Evolutionary conservation across 768 basidiomycete genomes (phyloP).

Genomic region (Rhodotorula paludigena): DNA sequence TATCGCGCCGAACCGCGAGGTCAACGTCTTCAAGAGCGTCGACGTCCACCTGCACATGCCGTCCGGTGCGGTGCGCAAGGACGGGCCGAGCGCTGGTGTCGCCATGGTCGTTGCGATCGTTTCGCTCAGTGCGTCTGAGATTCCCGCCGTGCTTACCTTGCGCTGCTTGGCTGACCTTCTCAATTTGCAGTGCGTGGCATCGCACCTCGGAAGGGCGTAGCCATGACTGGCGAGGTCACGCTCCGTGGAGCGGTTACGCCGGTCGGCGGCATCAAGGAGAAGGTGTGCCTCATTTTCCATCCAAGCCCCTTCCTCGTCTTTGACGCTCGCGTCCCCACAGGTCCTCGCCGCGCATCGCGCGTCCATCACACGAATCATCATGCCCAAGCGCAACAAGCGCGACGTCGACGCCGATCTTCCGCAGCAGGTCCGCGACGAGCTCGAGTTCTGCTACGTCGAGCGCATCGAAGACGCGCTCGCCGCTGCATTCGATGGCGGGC

Average conservation of each 20-base stretch:
- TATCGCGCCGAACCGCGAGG: constrained; percentile 24
- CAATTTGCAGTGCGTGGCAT: constrained; percentile 20
- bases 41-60: constrained; percentile 83
- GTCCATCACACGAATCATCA: constrained; percentile 71
- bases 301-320: neutral
- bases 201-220: constrained; percentile 43
- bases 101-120: constrained; percentile 86
- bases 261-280: constrained; percentile 45
- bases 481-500: constrained; percentile 59
- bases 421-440: constrained; percentile 63
- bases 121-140: constrained; percentile 61
- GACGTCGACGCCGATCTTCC: constrained; percentile 84
- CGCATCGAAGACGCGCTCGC: constrained; percentile 75
- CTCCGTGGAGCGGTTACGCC: constrained; percentile 73
- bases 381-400: constrained; percentile 77
- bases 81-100: constrained; percentile 84
- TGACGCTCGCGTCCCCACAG: constrained; percentile 40
- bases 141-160: constrained; percentile 57
- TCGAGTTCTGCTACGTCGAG: constrained; percentile 75
- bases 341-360: constrained; percentile 84
- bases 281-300: constrained; percentile 18
- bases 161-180: neutral
- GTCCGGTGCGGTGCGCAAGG: constrained; percentile 85
- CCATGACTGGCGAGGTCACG: constrained; percentile 93
- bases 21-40: constrained; percentile 58